These are phyloP conservation scores for Rhodotorula sp. DNA, from an alignment of 1,284 basidiomycete genomes.

Conservation along the genomic window DNA sequence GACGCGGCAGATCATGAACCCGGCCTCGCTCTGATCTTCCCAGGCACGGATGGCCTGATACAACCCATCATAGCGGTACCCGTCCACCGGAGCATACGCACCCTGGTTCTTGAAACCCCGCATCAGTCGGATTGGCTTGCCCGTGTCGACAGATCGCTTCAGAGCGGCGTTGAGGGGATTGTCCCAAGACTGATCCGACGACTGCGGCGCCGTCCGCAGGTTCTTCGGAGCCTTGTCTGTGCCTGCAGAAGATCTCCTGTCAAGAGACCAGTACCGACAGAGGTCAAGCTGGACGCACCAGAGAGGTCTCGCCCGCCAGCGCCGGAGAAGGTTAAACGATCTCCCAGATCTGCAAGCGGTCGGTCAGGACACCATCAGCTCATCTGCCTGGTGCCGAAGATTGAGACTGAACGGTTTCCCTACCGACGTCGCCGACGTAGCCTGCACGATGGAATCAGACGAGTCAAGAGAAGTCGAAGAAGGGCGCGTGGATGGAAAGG, in stretches of 20 bases:
- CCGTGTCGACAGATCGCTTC: constrained; percentile 63
- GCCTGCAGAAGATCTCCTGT: too few species aligned
- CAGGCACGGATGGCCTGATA: constrained; percentile 64
- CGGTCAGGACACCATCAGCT: too few species aligned
- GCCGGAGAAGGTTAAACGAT: constrained; percentile 65
- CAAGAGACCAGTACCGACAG: too few species aligned
- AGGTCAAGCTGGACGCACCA: too few species aligned
- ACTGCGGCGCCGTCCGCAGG: constrained; percentile 79
- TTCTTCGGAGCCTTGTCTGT: constrained; percentile 48
- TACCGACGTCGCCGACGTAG: constrained; percentile 70
- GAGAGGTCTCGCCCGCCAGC: constrained; percentile 73
- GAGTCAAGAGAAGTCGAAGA: background rate
- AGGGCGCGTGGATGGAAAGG: background rate
- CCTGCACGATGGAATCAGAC: constrained; percentile 51
- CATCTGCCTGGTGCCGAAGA: too few species aligned
- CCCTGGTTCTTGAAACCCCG: constrained; percentile 70
- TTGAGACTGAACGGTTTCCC: too few species aligned
- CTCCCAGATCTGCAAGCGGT: constrained; percentile 59
- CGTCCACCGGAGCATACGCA: constrained; percentile 32
- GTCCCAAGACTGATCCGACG: constrained; percentile 72
- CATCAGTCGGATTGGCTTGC: constrained; percentile 74
- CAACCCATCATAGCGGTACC: constrained; percentile 80
- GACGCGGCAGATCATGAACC: constrained; percentile 73
- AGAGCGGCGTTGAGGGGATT: constrained; percentile 63
- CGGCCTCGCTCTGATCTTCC: constrained; percentile 60